phyloP scores from a whole-genome alignment of 2,329 filamentous ascomycete species.

The Pseudocercospora vitis region DNA sequence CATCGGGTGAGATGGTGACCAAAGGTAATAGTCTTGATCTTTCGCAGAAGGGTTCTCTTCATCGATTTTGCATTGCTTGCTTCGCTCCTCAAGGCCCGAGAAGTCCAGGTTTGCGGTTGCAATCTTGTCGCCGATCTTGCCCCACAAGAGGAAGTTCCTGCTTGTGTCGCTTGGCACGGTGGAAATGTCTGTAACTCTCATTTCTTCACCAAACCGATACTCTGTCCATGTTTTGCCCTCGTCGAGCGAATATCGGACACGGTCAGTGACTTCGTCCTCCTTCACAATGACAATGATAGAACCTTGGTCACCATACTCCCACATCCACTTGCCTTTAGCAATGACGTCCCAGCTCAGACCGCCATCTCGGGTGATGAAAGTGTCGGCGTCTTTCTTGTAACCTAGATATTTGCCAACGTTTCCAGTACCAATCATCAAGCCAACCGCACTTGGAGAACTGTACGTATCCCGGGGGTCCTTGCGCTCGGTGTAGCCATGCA shows the following conservation, averaged over 20 bases:
- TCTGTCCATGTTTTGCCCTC: conserved; percentile 78
- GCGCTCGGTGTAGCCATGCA: conserved; percentile 95
- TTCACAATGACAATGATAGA: conserved; percentile 87
- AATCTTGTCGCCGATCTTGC: conserved; percentile 59
- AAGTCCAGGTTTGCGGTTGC: conserved; percentile 88
- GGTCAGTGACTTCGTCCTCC: conserved; percentile 65
- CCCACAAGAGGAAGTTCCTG: conserved; percentile 91
- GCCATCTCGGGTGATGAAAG: conserved; percentile 88
- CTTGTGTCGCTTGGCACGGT: conserved; percentile 87
- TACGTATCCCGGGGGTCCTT: conserved; percentile 79
- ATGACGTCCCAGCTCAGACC: conserved; percentile 83
- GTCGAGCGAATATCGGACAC: conserved; percentile 73
- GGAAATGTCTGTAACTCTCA: conserved; percentile 76
- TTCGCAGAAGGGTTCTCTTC: conserved; percentile 59
- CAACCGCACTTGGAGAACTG: conserved; percentile 83
- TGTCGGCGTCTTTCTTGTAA: conserved; percentile 71
- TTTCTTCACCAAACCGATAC: conserved; percentile 70
- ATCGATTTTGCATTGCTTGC: conserved; percentile 64
- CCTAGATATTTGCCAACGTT: conserved; percentile 79
- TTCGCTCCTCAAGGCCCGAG: conserved; percentile 69
- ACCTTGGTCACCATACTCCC: conserved; percentile 94
- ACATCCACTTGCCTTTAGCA: conserved; percentile 85
- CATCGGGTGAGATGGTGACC: conserved; percentile 81
- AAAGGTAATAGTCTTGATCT: conserved; percentile 74
- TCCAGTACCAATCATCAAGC: conserved; percentile 85